Evolutionary conservation across 2,329 filamentous ascomycete species (phyloP).

Genomic region (Truncatella angustata): DNA sequence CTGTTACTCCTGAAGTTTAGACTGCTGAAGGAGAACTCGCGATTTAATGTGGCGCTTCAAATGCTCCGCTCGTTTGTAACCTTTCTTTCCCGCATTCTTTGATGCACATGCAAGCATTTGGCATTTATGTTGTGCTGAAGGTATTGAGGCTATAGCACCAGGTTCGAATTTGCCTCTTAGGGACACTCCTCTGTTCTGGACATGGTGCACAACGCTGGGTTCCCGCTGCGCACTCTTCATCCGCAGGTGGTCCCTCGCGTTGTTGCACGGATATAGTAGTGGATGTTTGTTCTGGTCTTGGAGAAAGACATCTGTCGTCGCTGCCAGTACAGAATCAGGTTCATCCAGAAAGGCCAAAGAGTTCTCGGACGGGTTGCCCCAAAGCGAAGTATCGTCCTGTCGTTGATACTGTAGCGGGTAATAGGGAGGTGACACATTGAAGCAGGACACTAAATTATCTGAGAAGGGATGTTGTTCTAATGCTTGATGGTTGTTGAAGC

Average conservation of each 20-base stretch:
- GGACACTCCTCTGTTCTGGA: conserved; percentile 26
- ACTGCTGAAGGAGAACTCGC: not conserved
- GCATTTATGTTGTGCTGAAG: conserved; percentile 35
- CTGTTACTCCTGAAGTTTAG: not conserved
- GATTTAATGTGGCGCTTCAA: conserved; percentile 50
- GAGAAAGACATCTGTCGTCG: conserved; percentile 25
- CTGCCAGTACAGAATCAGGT: conserved; percentile 15
- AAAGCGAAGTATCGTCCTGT: not conserved
- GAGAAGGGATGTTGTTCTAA: conserved; percentile 15
- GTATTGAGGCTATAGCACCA: conserved; percentile 20
- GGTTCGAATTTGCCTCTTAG: conserved; percentile 8
- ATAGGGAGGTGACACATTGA: conserved; percentile 15
- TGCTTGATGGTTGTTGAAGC: conserved; percentile 14
- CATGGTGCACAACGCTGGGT: conserved; percentile 41
- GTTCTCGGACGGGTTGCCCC: not conserved
- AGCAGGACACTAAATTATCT: conserved; percentile 19
- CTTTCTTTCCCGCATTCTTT: conserved; percentile 36
- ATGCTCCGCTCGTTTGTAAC: conserved; percentile 53
- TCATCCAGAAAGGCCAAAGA: conserved; percentile 9
- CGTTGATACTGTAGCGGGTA: conserved; percentile 7
- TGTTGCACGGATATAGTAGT: conserved; percentile 18
- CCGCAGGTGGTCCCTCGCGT: conserved; percentile 37
- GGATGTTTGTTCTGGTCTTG: conserved; percentile 19
- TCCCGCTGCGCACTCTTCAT: conserved; percentile 42
- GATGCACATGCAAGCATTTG: conserved; percentile 45